Evolutionary conservation across 2,329 filamentous ascomycete genomes (phyloP), one percentile per base, ranked within the genome.

Genomic region (Cladosporium cucumerinum): DNA sequence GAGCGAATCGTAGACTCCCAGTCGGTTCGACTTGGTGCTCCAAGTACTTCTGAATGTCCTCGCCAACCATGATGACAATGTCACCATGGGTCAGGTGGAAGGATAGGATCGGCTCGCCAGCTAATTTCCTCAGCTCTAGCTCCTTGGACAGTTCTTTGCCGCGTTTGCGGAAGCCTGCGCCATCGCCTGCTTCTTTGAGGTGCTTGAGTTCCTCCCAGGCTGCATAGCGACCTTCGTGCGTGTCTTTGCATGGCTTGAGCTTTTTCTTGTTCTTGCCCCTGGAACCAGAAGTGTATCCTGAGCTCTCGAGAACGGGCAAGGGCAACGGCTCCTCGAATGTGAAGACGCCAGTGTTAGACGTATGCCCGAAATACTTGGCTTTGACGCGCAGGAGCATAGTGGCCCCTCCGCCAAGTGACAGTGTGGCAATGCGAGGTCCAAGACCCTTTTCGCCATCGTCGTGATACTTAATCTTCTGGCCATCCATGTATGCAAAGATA

Each of bases 391-490:
- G 82, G 3, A 75, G 74, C 87, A 90, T 90, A 0, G 76, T 77
- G 0, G 86, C 84, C 0, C 83, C 81, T 0, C 81, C 82, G 1
- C 87, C 87, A 0, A 89, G 78, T 1, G 85, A 87, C 7, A 87
- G 76, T 0, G 87, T 87, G 0, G 86, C 85, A 7, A 90, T 86
- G 0, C 84, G 86, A 0, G 86, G 85, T 0, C 87, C 87, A 0
- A 90, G 78, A 3, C 86, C 85, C 11, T 76, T 77, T 70, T 90
- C 88, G 5, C 88, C 88, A 68, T 90, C 88, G 65, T 90, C 87
- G 65, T 90, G 87, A 69, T 84, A 88, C 78, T 86, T 81, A 61
- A 90, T 89, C 30, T 80, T 80, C 57, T 86, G 84, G 0, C 80
- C 75, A 69, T 88, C 81, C 69, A 89, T 85, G 71, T 90, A 91